A percentile compares a stretch with the other conserved stretches of the same genome.
These are phyloP conservation scores for Fusarium incarnatum DNA, from an alignment of 2,329 filamentous ascomycete species.

Conservation along the genomic window DNA sequence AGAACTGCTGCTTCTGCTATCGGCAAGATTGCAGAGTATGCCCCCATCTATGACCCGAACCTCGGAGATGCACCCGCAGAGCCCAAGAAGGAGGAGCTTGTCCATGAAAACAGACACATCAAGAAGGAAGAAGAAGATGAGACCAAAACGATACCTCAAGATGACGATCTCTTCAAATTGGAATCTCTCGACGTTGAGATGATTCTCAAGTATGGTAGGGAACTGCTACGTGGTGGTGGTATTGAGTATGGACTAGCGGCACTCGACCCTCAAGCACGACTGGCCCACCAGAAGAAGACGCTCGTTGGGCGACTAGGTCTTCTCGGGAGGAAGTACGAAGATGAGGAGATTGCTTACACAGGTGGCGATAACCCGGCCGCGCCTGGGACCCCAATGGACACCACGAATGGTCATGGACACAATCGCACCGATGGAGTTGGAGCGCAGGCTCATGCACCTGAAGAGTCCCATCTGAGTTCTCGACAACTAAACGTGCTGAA, in stretches of 20 bases:
- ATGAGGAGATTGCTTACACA: constrained; percentile 76
- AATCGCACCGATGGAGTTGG: constrained; percentile 52
- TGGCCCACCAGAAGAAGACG: constrained; percentile 91
- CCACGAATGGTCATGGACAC: constrained; percentile 50
- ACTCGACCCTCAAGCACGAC: constrained; percentile 82
- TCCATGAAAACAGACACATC: constrained; percentile 55
- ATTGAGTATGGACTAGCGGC: constrained; percentile 87
- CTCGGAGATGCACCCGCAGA: constrained; percentile 69
- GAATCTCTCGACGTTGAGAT: constrained; percentile 80
- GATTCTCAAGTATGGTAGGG: constrained; percentile 85
- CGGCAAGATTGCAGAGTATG: constrained; percentile 92
- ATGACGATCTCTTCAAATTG: constrained; percentile 76
- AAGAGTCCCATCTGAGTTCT: constrained; percentile 84
- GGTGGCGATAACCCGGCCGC: constrained; percentile 61
- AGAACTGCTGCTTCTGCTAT: constrained; percentile 94
- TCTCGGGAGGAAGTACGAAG: constrained; percentile 84
- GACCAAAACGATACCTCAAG: constrained; percentile 55
- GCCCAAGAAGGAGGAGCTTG: constrained; percentile 54
- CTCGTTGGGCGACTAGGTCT: constrained; percentile 85
- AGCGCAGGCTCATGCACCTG: constrained; percentile 58
- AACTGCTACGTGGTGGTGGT: constrained; percentile 84
- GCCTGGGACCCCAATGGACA: constrained; percentile 60
- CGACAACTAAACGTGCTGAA: constrained; percentile 95
- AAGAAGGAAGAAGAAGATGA: constrained; percentile 74
- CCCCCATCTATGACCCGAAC: constrained; percentile 89